phyloP scores from a whole-genome alignment of 345 rosid genomes.

The Eucalyptus caleyi region DNA sequence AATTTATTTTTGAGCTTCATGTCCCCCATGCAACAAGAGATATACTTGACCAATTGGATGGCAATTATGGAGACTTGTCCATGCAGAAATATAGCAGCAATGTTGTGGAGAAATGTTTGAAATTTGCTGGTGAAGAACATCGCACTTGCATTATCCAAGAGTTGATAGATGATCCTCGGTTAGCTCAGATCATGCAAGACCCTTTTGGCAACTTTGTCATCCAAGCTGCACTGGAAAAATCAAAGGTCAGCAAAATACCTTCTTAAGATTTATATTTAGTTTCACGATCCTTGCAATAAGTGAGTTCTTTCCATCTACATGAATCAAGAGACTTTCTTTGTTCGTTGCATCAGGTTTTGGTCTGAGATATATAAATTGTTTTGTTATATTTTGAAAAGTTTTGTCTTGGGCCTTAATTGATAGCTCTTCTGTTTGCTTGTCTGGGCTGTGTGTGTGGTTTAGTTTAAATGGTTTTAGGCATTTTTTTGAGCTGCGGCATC shows the following conservation, averaged over 20 bases:
- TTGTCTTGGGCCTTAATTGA: neutral
- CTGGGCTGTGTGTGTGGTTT: neutral
- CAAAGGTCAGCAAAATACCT: conserved; percentile 26
- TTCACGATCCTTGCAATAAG: neutral
- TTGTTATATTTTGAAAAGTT: neutral
- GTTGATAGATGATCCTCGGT: conserved; percentile 35
- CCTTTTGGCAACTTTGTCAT: conserved; percentile 77
- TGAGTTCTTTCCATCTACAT: neutral
- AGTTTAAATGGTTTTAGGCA: neutral
- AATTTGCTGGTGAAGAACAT: conserved; percentile 37
- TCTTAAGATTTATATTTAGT: neutral
- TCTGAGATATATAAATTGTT: neutral
- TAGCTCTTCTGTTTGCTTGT: neutral
- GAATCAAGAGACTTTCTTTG: neutral
- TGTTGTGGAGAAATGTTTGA: conserved; percentile 78
- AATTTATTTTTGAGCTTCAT: neutral
- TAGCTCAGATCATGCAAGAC: conserved; percentile 71
- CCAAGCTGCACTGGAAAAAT: conserved; percentile 61
- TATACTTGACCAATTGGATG: conserved; percentile 54
- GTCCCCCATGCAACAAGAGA: conserved; percentile 37
- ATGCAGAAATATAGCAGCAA: conserved; percentile 90
- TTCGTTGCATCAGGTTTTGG: neutral
- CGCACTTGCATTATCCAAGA: conserved; percentile 31
- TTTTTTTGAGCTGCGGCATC: neutral
- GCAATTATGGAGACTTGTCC: conserved; percentile 62